These are phyloP conservation scores for Termitomyces sp. DNA, from an alignment of 1,284 basidiomycete species.

Conservation along the genomic window DNA sequence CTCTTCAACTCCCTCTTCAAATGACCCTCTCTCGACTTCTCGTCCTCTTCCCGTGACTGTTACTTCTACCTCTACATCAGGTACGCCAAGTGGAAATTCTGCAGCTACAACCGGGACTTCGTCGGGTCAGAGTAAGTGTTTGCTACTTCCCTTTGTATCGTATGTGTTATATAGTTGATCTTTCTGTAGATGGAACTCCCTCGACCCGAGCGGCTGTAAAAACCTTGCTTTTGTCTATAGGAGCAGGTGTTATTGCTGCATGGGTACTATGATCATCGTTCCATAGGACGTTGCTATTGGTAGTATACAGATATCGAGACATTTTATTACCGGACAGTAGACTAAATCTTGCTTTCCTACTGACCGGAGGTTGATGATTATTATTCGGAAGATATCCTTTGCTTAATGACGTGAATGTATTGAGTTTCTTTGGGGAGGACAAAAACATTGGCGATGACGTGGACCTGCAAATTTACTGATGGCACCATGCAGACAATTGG, in stretches of 20 bases:
- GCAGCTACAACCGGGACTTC: not conserved
- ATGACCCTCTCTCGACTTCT: not conserved
- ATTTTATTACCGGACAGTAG: not conserved
- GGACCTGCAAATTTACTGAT: no score
- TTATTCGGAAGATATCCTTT: not conserved
- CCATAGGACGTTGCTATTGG: not conserved
- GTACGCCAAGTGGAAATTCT: not conserved
- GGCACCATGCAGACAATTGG: no score
- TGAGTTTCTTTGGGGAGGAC: no score
- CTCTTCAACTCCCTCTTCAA: no score
- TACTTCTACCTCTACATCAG: not conserved
- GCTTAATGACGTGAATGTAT: not conserved
- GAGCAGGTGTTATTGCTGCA: constrained; percentile 6
- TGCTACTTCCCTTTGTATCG: not conserved
- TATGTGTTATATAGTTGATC: not conserved
- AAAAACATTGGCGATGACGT: no score
- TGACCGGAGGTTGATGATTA: not conserved
- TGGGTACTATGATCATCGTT: constrained; percentile 3
- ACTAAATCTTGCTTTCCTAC: not conserved
- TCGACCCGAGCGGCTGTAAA: not conserved
- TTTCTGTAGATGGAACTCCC: constrained; percentile 1
- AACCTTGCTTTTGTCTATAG: not conserved
- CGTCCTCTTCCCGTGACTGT: not conserved
- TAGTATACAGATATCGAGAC: not conserved
- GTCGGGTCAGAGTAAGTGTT: constrained; percentile 9